Percentiles rank a stretch among this genome's conserved stretches.
phyloP scores from a whole-genome alignment of 495 filamentous ascomycete genomes.

The Penicillium angulare region DNA sequence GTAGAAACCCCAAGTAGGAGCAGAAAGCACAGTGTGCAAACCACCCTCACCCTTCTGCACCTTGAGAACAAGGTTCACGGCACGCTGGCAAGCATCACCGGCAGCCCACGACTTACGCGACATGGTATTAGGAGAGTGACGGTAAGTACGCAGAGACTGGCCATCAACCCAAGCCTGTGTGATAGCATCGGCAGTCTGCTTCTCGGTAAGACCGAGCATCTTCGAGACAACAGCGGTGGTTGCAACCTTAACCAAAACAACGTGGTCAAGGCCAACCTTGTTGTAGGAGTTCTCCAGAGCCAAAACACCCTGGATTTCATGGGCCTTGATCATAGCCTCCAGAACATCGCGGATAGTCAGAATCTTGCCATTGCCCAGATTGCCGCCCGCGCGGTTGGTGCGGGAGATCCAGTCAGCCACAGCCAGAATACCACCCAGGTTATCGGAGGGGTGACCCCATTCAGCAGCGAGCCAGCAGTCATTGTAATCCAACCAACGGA shows the following conservation, averaged over 20 bases:
- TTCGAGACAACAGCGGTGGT: slow-evolving; percentile 91
- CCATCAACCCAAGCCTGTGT: slow-evolving; percentile 98
- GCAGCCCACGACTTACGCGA: slow-evolving; percentile 98
- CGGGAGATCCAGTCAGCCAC: slow-evolving; percentile 97
- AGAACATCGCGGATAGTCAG: slow-evolving; percentile 85
- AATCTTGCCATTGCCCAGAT: slow-evolving; percentile 81
- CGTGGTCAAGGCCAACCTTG: slow-evolving; percentile 96
- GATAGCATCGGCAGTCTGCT: slow-evolving; percentile 91
- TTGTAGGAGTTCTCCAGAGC: slow-evolving; percentile 98
- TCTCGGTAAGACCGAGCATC: slow-evolving; percentile 84
- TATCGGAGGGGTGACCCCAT: slow-evolving; percentile 98
- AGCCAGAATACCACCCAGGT: slow-evolving; percentile 91
- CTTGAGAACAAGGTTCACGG: slow-evolving; percentile 92
- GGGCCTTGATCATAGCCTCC: slow-evolving; percentile 98
- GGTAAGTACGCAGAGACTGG: slow-evolving; percentile 92
- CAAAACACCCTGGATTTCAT: slow-evolving; percentile 97
- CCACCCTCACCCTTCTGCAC: slow-evolving; percentile 89
- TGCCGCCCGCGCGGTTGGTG: slow-evolving; percentile 88
- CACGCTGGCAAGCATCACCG: slow-evolving; percentile 94
- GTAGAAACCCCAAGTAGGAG: slow-evolving; percentile 97
- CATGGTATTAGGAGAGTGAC: slow-evolving; percentile 98
- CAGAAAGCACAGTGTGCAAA: slow-evolving; percentile 86
- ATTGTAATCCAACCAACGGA: slow-evolving; percentile 99
- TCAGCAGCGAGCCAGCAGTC: slow-evolving; percentile 99
- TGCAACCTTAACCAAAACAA: slow-evolving; percentile 96